A percentile compares a stretch with the other conserved stretches of the same genome.
Conservation (phyloP, 371 early-diverging fungal species). For the Rhizopus microsporus region DNA sequence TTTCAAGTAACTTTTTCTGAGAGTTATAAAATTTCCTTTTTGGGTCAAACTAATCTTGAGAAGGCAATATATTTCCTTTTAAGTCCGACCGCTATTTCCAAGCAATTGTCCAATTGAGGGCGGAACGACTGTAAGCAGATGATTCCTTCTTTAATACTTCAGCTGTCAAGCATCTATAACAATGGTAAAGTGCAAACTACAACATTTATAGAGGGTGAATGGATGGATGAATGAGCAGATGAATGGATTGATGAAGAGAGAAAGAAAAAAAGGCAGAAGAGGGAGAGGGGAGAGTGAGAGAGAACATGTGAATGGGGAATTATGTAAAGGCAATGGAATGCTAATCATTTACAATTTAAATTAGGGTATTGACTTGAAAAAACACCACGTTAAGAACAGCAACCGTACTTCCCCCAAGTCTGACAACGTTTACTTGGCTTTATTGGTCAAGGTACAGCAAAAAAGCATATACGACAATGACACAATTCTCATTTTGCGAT, state of each 20-base stretch:
- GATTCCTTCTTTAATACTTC: constrained; percentile 27
- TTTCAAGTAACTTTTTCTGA: too few species aligned
- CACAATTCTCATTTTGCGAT: neutral
- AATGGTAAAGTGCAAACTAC: constrained; percentile 25
- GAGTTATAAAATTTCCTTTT: too few species aligned
- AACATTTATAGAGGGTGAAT: constrained; percentile 20
- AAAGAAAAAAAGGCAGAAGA: neutral
- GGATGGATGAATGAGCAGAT: constrained; percentile 24
- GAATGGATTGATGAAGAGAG: constrained; percentile 10
- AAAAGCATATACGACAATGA: neutral
- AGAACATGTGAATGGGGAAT: constrained; percentile 6
- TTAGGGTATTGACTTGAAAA: constrained; percentile 95
- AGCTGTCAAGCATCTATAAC: constrained; percentile 32
- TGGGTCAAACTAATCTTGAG: too few species aligned
- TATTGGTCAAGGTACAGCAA: constrained; percentile 82
- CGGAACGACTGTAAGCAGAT: neutral
- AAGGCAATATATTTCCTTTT: too few species aligned
- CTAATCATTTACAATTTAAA: constrained; percentile 39
- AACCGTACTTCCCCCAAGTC: constrained; percentile 86
- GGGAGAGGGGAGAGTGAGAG: neutral
- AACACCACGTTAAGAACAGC: constrained; percentile 93
- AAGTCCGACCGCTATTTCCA: too few species aligned
- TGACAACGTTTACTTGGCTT: constrained; percentile 90
- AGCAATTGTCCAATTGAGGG: too few species aligned
- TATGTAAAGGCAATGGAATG: neutral